phyloP scores from a whole-genome alignment of 352 stramenopile species.

The Phytophthora kernoviae region DNA sequence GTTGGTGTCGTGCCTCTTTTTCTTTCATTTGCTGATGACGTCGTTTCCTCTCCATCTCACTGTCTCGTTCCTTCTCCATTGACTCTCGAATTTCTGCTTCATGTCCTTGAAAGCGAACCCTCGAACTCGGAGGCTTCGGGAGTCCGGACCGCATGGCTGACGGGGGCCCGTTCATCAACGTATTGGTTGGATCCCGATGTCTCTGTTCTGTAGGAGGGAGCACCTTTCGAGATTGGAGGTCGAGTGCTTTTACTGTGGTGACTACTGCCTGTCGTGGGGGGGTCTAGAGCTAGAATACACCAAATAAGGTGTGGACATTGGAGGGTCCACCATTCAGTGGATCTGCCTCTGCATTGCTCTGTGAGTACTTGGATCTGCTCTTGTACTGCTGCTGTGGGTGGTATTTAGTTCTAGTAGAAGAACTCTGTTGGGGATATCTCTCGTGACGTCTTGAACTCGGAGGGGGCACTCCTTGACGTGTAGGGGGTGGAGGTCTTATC shows the following conservation, averaged over 20 bases:
- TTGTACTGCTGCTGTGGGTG: slow-evolving; percentile 47
- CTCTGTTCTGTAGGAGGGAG: slow-evolving; percentile 4
- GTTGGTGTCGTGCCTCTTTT: slow-evolving; percentile 10
- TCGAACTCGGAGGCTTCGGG: slow-evolving; percentile 34
- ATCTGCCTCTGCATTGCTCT: slow-evolving; percentile 14
- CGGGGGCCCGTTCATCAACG: slow-evolving; percentile 13
- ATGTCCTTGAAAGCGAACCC: slow-evolving; percentile 43
- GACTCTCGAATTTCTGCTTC: slow-evolving; percentile 14
- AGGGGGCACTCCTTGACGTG: slow-evolving; percentile 6
- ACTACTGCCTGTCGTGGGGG: slow-evolving; percentile 17
- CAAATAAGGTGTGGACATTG: slow-evolving; percentile 52
- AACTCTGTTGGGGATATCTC: too few species aligned
- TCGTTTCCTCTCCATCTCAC: slow-evolving; percentile 23
- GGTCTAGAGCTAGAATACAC: slow-evolving; percentile 39
- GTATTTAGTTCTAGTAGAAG: too few species aligned
- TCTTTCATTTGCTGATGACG: slow-evolving; percentile 21
- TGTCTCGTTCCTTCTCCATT: slow-evolving; percentile 15
- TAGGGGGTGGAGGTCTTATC: slow-evolving; percentile 10
- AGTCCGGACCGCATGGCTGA: slow-evolving; percentile 29
- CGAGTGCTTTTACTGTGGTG: slow-evolving; percentile 20
- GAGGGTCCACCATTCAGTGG: slow-evolving; percentile 42
- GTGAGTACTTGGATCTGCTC: slow-evolving; percentile 47
- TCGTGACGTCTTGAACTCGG: slow-evolving; percentile 15
- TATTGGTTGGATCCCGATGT: slow-evolving; percentile 6
- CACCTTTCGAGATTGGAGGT: background rate